Evolutionary conservation across 192 early-diverging fungal genomes (phyloP).

Genomic region (Podila verticillata): DNA sequence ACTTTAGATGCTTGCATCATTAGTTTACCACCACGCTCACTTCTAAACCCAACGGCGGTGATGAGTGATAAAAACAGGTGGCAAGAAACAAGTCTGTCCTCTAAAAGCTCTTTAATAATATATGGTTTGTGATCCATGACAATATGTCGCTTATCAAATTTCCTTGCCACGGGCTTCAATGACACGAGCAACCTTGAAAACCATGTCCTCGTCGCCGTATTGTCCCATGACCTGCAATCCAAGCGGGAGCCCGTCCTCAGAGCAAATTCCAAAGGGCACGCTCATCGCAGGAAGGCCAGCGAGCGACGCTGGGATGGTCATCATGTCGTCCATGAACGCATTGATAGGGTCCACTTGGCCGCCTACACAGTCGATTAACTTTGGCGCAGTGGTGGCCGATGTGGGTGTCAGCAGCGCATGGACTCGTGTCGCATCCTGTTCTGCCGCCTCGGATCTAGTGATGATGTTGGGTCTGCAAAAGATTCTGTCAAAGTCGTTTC

Average conservation of each 20-base stretch:
- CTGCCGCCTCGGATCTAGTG: background rate
- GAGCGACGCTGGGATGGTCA: slow-evolving; percentile 89
- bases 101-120: too few relatives aligned
- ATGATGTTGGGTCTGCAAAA: slow-evolving; percentile 75
- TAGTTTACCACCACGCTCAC: too few relatives aligned
- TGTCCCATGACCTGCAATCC: slow-evolving; percentile 89
- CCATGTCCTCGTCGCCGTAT: slow-evolving; percentile 79
- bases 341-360: slow-evolving; percentile 53
- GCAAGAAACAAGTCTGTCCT: too few relatives aligned
- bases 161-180: slow-evolving; percentile 41
- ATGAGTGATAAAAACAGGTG: too few relatives aligned
- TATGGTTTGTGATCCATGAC: too few relatives aligned
- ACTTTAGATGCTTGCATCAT: too few relatives aligned
- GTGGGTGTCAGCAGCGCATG: slow-evolving; percentile 87
- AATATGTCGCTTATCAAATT: background rate
- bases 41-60: too few relatives aligned
- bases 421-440: slow-evolving; percentile 45
- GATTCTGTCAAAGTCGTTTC: slow-evolving; percentile 78
- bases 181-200: slow-evolving; percentile 61
- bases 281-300: slow-evolving; percentile 83
- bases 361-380: slow-evolving; percentile 40
- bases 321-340: slow-evolving; percentile 86
- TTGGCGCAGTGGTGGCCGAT: slow-evolving; percentile 77
- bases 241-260: slow-evolving; percentile 68
- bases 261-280: slow-evolving; percentile 62